Evolutionary conservation across 257 asterid genomes (phyloP).

Genomic region (Primulina huaijiensis): DNA sequence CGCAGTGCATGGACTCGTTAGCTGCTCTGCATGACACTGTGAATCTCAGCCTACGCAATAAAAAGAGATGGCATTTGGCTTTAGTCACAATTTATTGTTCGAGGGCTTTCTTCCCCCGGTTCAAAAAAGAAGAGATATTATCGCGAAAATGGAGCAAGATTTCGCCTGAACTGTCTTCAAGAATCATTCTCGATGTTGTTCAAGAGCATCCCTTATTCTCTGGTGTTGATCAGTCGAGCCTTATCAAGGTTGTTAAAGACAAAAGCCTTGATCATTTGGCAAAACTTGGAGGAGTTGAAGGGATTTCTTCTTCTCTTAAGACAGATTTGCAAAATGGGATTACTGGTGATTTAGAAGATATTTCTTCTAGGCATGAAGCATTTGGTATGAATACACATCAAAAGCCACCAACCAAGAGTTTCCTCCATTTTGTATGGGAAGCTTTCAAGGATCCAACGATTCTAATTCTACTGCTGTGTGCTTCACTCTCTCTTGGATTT

Average conservation of each 20-base stretch:
- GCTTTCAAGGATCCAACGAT: constrained; percentile 39
- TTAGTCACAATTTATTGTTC: constrained; percentile 33
- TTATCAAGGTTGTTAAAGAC: constrained; percentile 26
- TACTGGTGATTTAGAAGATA: constrained; percentile 20
- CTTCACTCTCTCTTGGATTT: constrained; percentile 37
- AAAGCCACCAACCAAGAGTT: constrained; percentile 17
- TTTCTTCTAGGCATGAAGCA: constrained; percentile 22
- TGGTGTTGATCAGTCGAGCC: constrained; percentile 12
- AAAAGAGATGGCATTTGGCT: constrained; percentile 36
- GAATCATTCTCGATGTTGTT: constrained; percentile 22
- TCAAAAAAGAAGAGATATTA: not conserved
- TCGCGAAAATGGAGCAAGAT: not conserved
- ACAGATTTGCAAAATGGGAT: constrained; percentile 27
- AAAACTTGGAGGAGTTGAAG: constrained; percentile 27
- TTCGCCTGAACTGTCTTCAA: constrained; percentile 11
- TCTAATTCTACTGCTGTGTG: constrained; percentile 29
- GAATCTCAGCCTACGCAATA: constrained; percentile 13
- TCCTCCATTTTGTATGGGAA: constrained; percentile 29
- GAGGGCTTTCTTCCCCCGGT: constrained; percentile 26
- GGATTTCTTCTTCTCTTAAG: constrained; percentile 16
- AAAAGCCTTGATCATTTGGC: constrained; percentile 17
- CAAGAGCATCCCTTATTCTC: constrained; percentile 16
- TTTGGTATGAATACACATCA: constrained; percentile 31
- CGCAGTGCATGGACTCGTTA: constrained; percentile 19
- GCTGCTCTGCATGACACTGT: constrained; percentile 9